phyloP scores from a whole-genome alignment of 1,284 basidiomycete species.

The Melampsora larici-populina region DNA sequence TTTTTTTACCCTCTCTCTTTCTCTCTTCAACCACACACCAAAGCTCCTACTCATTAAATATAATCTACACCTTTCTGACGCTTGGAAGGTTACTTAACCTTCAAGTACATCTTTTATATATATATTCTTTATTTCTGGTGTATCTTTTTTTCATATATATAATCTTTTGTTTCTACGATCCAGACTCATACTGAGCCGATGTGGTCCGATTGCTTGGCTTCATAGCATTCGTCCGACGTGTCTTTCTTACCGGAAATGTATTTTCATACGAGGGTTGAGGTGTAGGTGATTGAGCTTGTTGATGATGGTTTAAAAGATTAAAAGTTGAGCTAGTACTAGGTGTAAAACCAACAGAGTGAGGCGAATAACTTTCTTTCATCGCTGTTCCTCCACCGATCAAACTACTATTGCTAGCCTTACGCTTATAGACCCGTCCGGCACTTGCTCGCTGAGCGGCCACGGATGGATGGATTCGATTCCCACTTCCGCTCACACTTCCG shows the following conservation, averaged over 20 bases:
- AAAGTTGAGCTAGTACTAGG: not conserved
- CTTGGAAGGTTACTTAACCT: too few relatives aligned
- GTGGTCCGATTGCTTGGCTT: not conserved
- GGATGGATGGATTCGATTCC: constrained; percentile 38
- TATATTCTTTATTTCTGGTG: not conserved
- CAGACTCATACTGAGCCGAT: not conserved
- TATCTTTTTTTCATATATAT: constrained; percentile 9
- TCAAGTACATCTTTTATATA: too few relatives aligned
- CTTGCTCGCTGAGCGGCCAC: constrained; percentile 42
- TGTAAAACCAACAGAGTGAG: not conserved
- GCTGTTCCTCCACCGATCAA: constrained; percentile 4
- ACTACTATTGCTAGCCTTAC: constrained; percentile 42
- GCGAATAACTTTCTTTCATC: not conserved
- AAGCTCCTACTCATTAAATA: too few relatives aligned
- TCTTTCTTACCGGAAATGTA: not conserved
- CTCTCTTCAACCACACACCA: not conserved
- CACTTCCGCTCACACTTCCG: constrained; percentile 13
- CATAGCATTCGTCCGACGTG: not conserved
- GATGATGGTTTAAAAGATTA: not conserved
- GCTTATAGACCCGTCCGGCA: constrained; percentile 39
- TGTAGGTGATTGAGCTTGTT: constrained; percentile 7
- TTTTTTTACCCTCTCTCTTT: not conserved
- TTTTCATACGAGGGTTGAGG: not conserved
- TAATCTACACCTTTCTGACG: too few relatives aligned
- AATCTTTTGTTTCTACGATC: not conserved